Evolutionary conservation across 257 asterid genomes (phyloP).

Genomic region (Perilla frutescens): DNA sequence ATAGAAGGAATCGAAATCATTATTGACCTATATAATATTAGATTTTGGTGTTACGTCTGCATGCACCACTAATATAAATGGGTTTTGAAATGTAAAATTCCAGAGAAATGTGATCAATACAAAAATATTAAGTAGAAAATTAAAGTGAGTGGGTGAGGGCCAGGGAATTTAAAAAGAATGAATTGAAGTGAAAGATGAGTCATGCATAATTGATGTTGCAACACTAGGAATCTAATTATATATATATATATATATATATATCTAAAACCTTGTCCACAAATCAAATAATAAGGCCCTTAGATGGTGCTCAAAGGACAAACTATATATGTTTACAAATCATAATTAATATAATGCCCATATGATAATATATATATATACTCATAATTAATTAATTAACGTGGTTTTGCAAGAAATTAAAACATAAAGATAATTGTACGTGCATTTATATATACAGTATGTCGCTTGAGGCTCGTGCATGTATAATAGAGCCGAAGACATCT

Average conservation of each 20-base stretch:
- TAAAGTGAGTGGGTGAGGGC: constrained; percentile 26
- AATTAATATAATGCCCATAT: no score
- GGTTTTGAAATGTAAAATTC: neutral
- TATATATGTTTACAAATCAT: no score
- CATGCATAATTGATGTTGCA: constrained; percentile 36
- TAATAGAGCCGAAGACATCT: no score
- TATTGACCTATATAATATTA: neutral
- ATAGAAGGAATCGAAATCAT: neutral
- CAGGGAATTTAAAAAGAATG: neutral
- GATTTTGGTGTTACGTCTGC: constrained; percentile 21
- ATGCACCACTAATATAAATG: neutral
- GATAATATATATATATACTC: no score
- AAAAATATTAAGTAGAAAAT: neutral
- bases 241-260: no score
- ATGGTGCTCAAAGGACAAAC: constrained; percentile 52
- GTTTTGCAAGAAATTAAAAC: no score
- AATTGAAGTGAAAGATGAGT: constrained; percentile 57
- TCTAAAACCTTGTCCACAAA: constrained; percentile 45
- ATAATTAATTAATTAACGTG: no score
- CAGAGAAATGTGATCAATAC: constrained; percentile 15
- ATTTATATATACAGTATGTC: no score
- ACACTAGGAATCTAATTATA: constrained; percentile 42
- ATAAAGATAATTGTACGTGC: no score
- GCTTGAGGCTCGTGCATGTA: no score
- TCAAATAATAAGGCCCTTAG: constrained; percentile 39